Percentiles rank a stretch among this genome's conserved stretches.
Evolutionary conservation across 2,329 filamentous ascomycete species (phyloP).

Genomic region (Penicillium sclerotiorum): DNA sequence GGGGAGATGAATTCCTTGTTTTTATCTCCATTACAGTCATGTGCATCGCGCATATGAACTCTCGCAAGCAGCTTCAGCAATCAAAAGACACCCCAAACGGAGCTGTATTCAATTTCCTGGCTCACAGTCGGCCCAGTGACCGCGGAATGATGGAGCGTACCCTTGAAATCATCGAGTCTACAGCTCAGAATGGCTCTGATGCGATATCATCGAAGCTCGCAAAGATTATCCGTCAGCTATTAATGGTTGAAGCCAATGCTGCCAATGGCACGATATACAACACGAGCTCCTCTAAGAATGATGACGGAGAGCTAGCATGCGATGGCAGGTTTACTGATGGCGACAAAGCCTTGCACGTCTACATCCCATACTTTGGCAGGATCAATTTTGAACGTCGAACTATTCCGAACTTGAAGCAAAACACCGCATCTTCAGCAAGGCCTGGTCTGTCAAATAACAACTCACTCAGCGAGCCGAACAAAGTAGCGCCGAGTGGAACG

Average conservation of each 20-base stretch:
- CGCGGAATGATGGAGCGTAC: constrained; percentile 47
- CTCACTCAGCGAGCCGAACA: no score
- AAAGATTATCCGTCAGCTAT: constrained; percentile 38
- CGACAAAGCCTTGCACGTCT: constrained; percentile 33
- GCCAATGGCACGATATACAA: constrained; percentile 31
- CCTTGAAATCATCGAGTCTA: constrained; percentile 36
- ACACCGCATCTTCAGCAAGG: background rate
- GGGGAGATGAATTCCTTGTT: constrained; percentile 56
- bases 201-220: constrained; percentile 34
- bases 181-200: constrained; percentile 27
- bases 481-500: background rate
- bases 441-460: background rate
- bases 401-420: constrained; percentile 6
- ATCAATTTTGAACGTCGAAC: constrained; percentile 36
- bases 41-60: constrained; percentile 51
- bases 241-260: constrained; percentile 43
- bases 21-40: constrained; percentile 45
- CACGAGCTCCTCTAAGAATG: constrained; percentile 20
- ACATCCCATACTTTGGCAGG: constrained; percentile 46
- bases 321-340: constrained; percentile 24
- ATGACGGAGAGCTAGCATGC: constrained; percentile 23
- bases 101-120: constrained; percentile 34
- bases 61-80: background rate
- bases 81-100: background rate
- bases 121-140: constrained; percentile 47